Base-by-base conservation (phyloP, 1,284 basidiomycete species). In the Cryptococcus sp. region DNA sequence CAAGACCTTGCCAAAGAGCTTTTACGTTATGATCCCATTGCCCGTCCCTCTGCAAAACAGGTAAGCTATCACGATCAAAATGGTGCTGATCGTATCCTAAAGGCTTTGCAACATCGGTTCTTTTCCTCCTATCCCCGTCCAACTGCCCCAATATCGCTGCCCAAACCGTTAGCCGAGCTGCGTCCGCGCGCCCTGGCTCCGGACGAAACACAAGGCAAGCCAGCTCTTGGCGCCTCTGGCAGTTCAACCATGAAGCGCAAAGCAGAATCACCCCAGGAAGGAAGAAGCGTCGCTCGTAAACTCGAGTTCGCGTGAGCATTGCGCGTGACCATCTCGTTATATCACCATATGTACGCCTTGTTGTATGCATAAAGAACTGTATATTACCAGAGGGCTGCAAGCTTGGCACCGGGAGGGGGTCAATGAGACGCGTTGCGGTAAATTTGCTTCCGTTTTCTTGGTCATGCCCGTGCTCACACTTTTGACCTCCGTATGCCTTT, bases 11-110 rank as follows among this genome's bases (percentile, higher is more conserved):
- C 97, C 40, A 82, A 81, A 58, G 87, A 86, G 71, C 88, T 91
- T 68, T 81, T 99, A 17, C 81, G 85, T 7, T 97, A 90, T 71
- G 93, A 99, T 70, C 96, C 96, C 7, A 82, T 85, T 39, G 86
- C 85, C 68, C 87, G 96, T 3, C 87, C 93, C 53, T 83, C 84
- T 47, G 91, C 93, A n/a, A 83, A 82, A 78, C 85, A 90, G 67
- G 91, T 91, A 58, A 64, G 84, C 71, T 1, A 16, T 63, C 52
- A 5, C 27, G 1, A 23, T 16, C 10, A 8, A 13, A 35, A 8
- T 13, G 30, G 7, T 46, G 17, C 27, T 56, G 46, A 19, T 22
- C 22, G 35, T 23, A n/a, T 25, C 10, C 3, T 3, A 11, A 47
- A 77, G 73, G 75, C 76, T 13, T 65, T 79, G 1, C 58, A 72